Evolutionary conservation across 2,329 filamentous ascomycete genomes (phyloP).

Genomic region (Trichoderma citrinoviride): DNA sequence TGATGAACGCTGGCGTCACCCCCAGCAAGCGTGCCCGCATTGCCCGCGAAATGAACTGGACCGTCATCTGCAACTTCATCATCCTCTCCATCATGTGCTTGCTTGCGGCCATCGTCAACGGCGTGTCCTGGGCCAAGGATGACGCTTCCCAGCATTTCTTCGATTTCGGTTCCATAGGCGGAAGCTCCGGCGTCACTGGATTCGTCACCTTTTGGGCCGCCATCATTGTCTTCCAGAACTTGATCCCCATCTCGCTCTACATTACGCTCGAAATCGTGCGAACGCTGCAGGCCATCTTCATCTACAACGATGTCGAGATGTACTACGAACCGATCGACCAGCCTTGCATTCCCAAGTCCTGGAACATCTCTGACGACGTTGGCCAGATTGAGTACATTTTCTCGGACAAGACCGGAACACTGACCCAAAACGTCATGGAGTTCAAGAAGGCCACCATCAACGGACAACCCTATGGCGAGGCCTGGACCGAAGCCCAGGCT

Average conservation of each 20-base stretch:
- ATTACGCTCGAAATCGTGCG: conserved; percentile 96
- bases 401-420: conserved; percentile 93
- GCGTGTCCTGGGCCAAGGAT: conserved; percentile 72
- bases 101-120: conserved; percentile 79
- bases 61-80: conserved; percentile 94
- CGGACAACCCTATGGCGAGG: conserved; percentile 93
- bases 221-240: conserved; percentile 94
- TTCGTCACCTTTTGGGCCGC: conserved; percentile 97
- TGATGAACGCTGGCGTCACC: conserved; percentile 96
- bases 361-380: conserved; percentile 98
- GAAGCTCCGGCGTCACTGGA: conserved; percentile 71
- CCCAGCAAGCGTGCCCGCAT: conserved; percentile 91
- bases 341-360: conserved; percentile 93
- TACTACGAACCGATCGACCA: conserved; percentile 95
- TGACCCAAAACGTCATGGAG: conserved; percentile 98
- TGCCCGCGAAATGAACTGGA: conserved; percentile 91
- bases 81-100: conserved; percentile 89
- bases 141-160: conserved; percentile 77
- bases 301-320: conserved; percentile 94
- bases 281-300: conserved; percentile 91
- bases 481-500: conserved; percentile 94
- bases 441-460: conserved; percentile 99
- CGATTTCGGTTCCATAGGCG: conserved; percentile 80
- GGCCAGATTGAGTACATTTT: conserved; percentile 99
- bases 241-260: conserved; percentile 97